These are phyloP conservation scores for Yamadazyma jaroonii DNA, from an alignment of 1,139 yeast species.

Conservation along the genomic window DNA sequence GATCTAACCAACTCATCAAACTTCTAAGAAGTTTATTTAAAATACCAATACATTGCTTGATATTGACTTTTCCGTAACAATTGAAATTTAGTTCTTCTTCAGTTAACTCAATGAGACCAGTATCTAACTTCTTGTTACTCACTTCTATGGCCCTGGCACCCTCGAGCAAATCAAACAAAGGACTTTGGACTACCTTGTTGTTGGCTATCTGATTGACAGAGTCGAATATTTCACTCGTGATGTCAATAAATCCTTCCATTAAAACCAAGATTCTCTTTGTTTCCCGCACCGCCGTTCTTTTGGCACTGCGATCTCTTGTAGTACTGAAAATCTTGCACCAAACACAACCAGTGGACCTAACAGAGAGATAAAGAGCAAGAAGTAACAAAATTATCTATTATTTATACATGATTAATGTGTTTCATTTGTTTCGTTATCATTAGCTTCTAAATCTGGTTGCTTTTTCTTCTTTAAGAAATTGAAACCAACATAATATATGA, in stretches of 20 bases:
- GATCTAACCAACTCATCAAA: constrained; percentile 59
- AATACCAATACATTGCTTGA: constrained; percentile 42
- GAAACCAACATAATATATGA: constrained; percentile 49
- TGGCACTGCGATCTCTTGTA: too few species aligned
- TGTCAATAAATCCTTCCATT: constrained; percentile 33
- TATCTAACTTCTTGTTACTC: constrained; percentile 59
- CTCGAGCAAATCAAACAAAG: constrained; percentile 58
- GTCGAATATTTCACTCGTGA: constrained; percentile 38
- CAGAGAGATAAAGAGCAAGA: not conserved
- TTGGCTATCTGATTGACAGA: constrained; percentile 31
- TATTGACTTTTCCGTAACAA: constrained; percentile 27
- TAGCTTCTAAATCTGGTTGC: constrained; percentile 22
- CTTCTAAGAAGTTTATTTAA: constrained; percentile 44
- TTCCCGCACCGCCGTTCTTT: too few species aligned
- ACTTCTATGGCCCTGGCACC: constrained; percentile 77
- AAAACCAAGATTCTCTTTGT: not conserved
- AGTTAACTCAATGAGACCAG: constrained; percentile 50
- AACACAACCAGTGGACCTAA: too few species aligned
- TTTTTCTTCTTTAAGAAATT: constrained; percentile 38
- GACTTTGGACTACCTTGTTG: constrained; percentile 48
- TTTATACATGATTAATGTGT: too few species aligned
- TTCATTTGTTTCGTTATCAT: constrained; percentile 8
- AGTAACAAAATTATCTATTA: too few species aligned
- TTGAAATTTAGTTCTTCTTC: constrained; percentile 41
- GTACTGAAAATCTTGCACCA: not conserved